Base-by-base conservation (phyloP, 352 stramenopile genomes). In the Aphanomyces euteiches region DNA sequence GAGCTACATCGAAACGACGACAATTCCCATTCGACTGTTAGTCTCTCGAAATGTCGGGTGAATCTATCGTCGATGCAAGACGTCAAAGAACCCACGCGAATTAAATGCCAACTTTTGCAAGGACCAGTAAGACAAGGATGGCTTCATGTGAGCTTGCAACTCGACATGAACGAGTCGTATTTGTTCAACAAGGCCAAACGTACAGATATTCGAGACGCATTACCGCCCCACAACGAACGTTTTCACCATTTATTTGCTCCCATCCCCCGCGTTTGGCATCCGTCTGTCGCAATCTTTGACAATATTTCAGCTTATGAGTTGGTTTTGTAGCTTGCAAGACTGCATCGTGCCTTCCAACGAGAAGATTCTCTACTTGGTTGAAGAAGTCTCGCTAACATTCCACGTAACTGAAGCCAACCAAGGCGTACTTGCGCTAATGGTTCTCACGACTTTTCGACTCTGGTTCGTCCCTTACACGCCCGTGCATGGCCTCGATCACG, bases 401-500 rank as follows among this genome's bases (percentile, higher is more conserved):
- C 87, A 94, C 72, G 84, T 94, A 56, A 94, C 92, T 47, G 87
- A 94, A 40, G 85, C 77, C 6, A 94, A 94, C 61, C 87, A 94
- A 63, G 87, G 87, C 47, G 87, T 94, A 37, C 73, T 94, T 6
- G 84, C 85, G 5, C 91, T 85, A 21, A 69, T 94, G 28, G 81
- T 94, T 47, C 72, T 94, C 10, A 92, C 87, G 1, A 94, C 91
- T 66, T 94, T 92, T 69, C 80, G 87, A 8, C 80, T 94, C 56
- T 94, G 87, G 87, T 90, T 94, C 56, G 84, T 94, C 8, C 87
- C 87, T 12, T 94, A 94, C 66, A 82, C 79, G 6, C 79, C 83
- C 56, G 85, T 93, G 7, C 74, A 84, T 40, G 87, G 87, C 0
- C 72, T 94, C 39, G 58, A 90, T 3, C 87, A 94, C 74, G 87